Percentiles rank a stretch among this genome's conserved stretches.
Evolutionary conservation across 2,329 filamentous ascomycete genomes (phyloP).

Genomic region (Onygenales sp.): DNA sequence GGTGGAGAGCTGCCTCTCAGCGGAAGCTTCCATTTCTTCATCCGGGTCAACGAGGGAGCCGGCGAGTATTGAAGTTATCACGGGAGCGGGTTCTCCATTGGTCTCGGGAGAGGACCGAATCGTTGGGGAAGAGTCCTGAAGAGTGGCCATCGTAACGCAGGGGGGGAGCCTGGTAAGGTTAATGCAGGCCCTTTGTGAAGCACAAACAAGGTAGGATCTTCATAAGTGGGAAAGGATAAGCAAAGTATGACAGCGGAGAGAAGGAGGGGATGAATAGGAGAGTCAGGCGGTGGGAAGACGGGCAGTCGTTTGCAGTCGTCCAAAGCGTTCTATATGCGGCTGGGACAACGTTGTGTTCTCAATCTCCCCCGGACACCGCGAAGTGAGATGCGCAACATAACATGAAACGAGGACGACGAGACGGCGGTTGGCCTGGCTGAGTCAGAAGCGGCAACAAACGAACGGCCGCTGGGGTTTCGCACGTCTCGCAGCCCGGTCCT

Average conservation of each 20-base stretch:
- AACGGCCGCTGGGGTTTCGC: no score
- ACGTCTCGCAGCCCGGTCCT: no score
- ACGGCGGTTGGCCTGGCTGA: no score
- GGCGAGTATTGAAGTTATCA: neutral
- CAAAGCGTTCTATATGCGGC: neutral
- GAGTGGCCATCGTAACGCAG: neutral
- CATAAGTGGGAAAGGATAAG: neutral
- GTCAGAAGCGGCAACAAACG: no score
- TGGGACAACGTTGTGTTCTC: neutral
- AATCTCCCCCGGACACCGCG: neutral
- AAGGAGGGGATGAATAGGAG: neutral
- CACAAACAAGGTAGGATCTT: neutral
- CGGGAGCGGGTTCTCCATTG: neutral
- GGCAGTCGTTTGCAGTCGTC: neutral
- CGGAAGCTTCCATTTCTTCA: slow-evolving; percentile 14
- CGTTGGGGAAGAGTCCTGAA: neutral
- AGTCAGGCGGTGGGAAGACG: neutral
- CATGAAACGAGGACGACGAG: no score
- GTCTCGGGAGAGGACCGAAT: neutral
- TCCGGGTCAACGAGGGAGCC: slow-evolving; percentile 17
- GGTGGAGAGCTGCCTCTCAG: slow-evolving; percentile 28
- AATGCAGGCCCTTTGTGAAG: neutral
- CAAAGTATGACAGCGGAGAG: neutral
- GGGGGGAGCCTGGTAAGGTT: neutral
- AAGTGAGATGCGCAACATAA: no score